These are phyloP conservation scores for Solanum chacoense DNA, from an alignment of 305 asterid species.

Conservation along the genomic window DNA sequence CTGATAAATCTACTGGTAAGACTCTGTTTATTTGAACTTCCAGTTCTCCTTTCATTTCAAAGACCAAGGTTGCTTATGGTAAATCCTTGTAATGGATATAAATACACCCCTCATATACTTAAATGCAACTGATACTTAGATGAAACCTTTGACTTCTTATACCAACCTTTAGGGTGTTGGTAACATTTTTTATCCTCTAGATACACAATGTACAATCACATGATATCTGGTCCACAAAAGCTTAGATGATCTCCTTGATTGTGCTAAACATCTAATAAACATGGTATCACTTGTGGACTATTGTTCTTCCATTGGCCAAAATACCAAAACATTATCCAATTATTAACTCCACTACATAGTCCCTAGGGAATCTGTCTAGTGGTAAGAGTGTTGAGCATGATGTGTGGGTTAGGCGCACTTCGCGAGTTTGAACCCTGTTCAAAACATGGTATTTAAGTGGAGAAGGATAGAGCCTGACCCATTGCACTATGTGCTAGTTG, in stretches of 20 bases:
- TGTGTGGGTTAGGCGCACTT: neutral
- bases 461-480: neutral
- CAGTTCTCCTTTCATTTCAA: neutral
- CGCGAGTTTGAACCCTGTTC: neutral
- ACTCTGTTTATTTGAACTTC: neutral
- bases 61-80: neutral
- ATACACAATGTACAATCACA: neutral
- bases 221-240: neutral
- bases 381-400: neutral
- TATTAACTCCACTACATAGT: neutral
- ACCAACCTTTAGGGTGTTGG: neutral
- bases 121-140: neutral
- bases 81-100: neutral
- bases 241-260: neutral
- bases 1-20: slow-evolving; percentile 36
- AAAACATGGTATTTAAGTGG: neutral
- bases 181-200: neutral
- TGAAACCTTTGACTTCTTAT: neutral
- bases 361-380: neutral
- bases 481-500: neutral
- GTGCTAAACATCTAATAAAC: neutral
- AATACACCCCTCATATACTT: neutral
- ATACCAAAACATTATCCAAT: neutral
- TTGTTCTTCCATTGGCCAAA: neutral
- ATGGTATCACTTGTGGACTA: neutral